Conservation (phyloP, 345 rosid genomes). For the Aethionema arabicum region DNA sequence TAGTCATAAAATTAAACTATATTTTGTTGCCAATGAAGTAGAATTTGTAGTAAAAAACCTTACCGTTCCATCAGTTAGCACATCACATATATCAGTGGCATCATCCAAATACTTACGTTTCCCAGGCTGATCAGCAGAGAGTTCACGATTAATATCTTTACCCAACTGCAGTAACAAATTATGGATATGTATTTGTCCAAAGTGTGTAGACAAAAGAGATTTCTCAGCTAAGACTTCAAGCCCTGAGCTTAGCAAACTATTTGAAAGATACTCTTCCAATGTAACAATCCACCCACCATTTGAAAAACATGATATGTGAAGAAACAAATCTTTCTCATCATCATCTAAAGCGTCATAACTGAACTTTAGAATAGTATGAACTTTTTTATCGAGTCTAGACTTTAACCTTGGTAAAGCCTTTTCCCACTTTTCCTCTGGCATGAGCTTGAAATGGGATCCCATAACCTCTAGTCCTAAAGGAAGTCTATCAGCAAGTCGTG, state of each 20-base stretch:
- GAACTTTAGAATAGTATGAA: slow-evolving; percentile 6
- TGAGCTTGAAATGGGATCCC: slow-evolving; percentile 14
- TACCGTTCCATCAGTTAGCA: slow-evolving; percentile 14
- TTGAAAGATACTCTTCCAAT: background rate
- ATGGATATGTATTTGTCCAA: slow-evolving; percentile 16
- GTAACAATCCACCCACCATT: background rate
- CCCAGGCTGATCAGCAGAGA: slow-evolving; percentile 6
- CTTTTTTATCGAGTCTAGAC: slow-evolving; percentile 2
- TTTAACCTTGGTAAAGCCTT: slow-evolving; percentile 7
- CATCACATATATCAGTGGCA: slow-evolving; percentile 16
- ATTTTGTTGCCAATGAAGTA: background rate
- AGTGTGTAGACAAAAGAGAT: slow-evolving; percentile 8
- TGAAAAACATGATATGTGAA: slow-evolving; percentile 35
- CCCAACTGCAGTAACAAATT: slow-evolving; percentile 33
- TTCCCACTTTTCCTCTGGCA: slow-evolving; percentile 17
- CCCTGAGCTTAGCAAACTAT: background rate
- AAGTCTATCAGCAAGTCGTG: slow-evolving; percentile 16
- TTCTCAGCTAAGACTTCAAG: slow-evolving; percentile 16
- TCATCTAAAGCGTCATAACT: background rate
- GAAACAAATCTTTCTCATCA: slow-evolving; percentile 21
- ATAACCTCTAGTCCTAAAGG: slow-evolving; percentile 36
- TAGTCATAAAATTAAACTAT: too few relatives aligned
- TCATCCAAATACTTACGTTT: slow-evolving; percentile 18
- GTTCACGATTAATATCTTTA: slow-evolving; percentile 10
- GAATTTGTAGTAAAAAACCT: background rate